phyloP scores from a whole-genome alignment of 139 green algal genomes.

The Micractinium conductrix region DNA sequence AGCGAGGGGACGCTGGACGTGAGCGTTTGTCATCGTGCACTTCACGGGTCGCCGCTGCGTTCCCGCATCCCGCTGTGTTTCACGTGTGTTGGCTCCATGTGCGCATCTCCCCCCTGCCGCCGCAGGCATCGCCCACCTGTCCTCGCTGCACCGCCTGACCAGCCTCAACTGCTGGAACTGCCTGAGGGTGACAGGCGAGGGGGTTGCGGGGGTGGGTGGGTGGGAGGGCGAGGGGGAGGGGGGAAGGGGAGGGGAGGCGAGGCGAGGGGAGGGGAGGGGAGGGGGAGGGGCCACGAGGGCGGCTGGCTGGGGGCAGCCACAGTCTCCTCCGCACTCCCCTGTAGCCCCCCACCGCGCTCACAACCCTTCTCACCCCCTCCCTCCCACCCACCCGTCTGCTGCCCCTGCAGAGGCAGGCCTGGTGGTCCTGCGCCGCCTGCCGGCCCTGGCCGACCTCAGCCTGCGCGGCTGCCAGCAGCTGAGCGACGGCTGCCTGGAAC shows the following conservation, averaged over 20 bases:
- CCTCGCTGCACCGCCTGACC: constrained; percentile 28
- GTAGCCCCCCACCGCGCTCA: not conserved
- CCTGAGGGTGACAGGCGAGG: constrained; percentile 39
- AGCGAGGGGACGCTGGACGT: too few species aligned
- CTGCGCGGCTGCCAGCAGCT: constrained; percentile 61
- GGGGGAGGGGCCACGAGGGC: not conserved
- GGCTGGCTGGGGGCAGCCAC: not conserved
- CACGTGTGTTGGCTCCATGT: too few species aligned
- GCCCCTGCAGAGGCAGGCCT: constrained; percentile 35
- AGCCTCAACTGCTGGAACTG: constrained; percentile 59
- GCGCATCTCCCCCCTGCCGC: not conserved
- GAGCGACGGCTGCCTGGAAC: constrained; percentile 30
- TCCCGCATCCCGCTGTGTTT: too few species aligned
- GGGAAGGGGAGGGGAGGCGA: not conserved
- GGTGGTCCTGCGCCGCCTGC: constrained; percentile 23
- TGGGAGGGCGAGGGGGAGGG: too few species aligned
- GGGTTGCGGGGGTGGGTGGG: not conserved
- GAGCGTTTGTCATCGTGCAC: too few species aligned
- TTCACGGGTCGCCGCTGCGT: too few species aligned
- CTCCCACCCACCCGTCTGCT: not conserved
- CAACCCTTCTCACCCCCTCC: not conserved
- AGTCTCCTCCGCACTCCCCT: too few species aligned
- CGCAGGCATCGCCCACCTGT: constrained; percentile 37
- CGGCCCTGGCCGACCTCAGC: constrained; percentile 36
- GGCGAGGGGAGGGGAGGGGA: too few species aligned